A percentile compares a stretch with the other conserved stretches of the same genome.
phyloP scores from a whole-genome alignment of 2,329 filamentous ascomycete species.

The Dothistroma septosporum region DNA sequence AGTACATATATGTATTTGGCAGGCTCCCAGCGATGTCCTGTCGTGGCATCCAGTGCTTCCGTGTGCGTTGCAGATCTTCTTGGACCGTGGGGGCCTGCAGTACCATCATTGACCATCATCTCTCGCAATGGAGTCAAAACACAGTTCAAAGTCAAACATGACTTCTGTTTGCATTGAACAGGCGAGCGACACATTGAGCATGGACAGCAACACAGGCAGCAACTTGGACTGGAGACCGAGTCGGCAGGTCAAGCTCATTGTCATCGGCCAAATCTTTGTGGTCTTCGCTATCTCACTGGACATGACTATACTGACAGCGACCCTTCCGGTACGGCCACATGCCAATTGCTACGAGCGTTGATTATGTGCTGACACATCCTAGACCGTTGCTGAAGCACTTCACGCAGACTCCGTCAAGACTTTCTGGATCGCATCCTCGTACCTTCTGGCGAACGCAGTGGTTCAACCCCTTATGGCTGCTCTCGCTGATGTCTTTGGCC shows the following conservation, averaged over 20 bases:
- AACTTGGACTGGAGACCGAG: conserved; percentile 36
- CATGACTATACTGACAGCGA: conserved; percentile 46
- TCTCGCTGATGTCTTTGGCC: conserved; percentile 48
- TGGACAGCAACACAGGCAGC: neutral
- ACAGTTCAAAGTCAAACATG: conserved; percentile 3
- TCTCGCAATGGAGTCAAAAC: conserved; percentile 5
- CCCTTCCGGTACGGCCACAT: conserved; percentile 38
- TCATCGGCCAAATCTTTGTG: conserved; percentile 42
- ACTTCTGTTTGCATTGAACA: conserved; percentile 6
- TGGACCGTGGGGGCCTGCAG: neutral
- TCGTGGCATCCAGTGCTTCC: neutral
- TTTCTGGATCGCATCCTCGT: conserved; percentile 51
- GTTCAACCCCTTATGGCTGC: conserved; percentile 43
- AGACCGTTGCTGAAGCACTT: conserved; percentile 36
- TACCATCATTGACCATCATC: neutral
- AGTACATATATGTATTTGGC: neutral
- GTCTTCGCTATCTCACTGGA: conserved; percentile 50
- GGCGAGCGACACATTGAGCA: neutral
- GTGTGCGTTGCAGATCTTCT: neutral
- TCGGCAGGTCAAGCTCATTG: conserved; percentile 40
- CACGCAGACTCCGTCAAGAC: conserved; percentile 37
- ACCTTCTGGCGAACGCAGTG: conserved; percentile 44
- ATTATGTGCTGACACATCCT: conserved; percentile 13
- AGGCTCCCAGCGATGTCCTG: neutral
- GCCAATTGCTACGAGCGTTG: neutral